Evolutionary conservation across 768 basidiomycete species (phyloP).

Genomic region (Dacryopinax primogenitus): DNA sequence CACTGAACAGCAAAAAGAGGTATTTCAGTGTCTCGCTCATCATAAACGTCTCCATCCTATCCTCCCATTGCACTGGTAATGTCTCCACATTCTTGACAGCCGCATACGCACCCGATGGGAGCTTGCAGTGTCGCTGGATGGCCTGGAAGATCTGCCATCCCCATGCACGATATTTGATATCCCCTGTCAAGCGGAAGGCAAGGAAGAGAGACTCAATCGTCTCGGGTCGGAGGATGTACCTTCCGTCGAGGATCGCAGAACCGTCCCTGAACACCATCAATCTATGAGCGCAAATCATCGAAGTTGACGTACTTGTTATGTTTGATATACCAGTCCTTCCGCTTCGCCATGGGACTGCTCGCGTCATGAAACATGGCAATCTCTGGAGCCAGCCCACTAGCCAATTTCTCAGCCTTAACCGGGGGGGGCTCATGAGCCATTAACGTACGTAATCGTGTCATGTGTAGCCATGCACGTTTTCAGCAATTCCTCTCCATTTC

Average conservation of each 20-base stretch:
- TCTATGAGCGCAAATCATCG: background rate
- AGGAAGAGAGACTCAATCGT: constrained; percentile 90
- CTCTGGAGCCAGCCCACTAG: constrained; percentile 74
- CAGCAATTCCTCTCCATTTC: constrained; percentile 63
- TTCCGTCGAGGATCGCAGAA: constrained; percentile 52
- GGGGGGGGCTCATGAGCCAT: background rate
- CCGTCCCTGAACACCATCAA: constrained; percentile 13
- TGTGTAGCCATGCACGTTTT: constrained; percentile 82
- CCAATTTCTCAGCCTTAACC: background rate
- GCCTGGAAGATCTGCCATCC: constrained; percentile 86
- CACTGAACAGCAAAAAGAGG: constrained; percentile 74
- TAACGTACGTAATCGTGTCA: constrained; percentile 61
- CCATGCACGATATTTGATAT: constrained; percentile 61
- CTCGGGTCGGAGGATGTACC: constrained; percentile 91
- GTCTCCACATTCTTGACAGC: constrained; percentile 75
- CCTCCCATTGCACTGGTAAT: constrained; percentile 51
- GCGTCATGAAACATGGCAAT: constrained; percentile 72
- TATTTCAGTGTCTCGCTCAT: constrained; percentile 90
- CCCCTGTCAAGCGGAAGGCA: constrained; percentile 79
- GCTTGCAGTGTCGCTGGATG: constrained; percentile 68
- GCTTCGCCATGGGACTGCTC: constrained; percentile 40
- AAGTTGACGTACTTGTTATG: constrained; percentile 32
- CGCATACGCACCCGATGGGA: constrained; percentile 72
- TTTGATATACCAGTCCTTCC: constrained; percentile 84
- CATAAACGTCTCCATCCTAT: constrained; percentile 94